A percentile compares a stretch with the other conserved stretches of the same genome.
Evolutionary conservation across 768 basidiomycete genomes (phyloP).

Genomic region (Pisolithus albus): DNA sequence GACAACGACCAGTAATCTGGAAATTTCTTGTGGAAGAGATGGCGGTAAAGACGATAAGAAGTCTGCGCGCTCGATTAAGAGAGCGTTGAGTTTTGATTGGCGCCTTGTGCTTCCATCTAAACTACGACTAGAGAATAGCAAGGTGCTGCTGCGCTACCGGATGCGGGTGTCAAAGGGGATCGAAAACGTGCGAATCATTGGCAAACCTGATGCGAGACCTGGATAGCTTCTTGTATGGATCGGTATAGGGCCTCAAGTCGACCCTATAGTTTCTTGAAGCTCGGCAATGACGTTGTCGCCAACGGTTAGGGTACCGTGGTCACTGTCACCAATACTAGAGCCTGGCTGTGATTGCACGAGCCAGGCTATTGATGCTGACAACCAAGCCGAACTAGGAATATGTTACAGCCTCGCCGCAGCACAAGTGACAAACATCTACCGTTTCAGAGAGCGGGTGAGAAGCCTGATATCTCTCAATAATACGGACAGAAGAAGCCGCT

Average conservation of each 20-base stretch:
- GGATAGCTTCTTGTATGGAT: slow-evolving; percentile 42
- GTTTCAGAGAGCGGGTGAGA: slow-evolving; percentile 54
- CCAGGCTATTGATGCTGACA: slow-evolving; percentile 26
- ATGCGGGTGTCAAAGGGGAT: slow-evolving; percentile 6
- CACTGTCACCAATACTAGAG: slow-evolving; percentile 15
- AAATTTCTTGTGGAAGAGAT: slow-evolving; percentile 39
- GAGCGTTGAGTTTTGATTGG: slow-evolving; percentile 27
- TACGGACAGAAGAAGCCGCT: slow-evolving; percentile 52
- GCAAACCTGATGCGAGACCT: slow-evolving; percentile 38
- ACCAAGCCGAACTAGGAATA: slow-evolving; percentile 23
- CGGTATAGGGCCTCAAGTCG: slow-evolving; percentile 46
- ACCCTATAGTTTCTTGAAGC: slow-evolving; percentile 31
- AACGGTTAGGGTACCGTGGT: slow-evolving; percentile 19
- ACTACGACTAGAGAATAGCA: slow-evolving; percentile 27
- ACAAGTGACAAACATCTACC: slow-evolving; percentile 34
- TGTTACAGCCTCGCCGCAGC: slow-evolving; percentile 22
- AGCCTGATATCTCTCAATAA: slow-evolving; percentile 61
- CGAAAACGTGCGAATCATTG: no score
- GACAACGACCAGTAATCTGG: slow-evolving; percentile 59
- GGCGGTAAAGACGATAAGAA: slow-evolving; percentile 40
- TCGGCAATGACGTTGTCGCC: slow-evolving; percentile 39
- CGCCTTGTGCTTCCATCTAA: slow-evolving; percentile 2
- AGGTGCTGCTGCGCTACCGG: slow-evolving; percentile 37
- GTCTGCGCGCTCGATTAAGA: slow-evolving; percentile 32
- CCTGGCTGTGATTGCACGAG: slow-evolving; percentile 15